Percentiles rank a stretch among this genome's conserved stretches.
Evolutionary conservation across 208 protist genomes (phyloP).

Genomic region (Acanthamoeba quina): DNA sequence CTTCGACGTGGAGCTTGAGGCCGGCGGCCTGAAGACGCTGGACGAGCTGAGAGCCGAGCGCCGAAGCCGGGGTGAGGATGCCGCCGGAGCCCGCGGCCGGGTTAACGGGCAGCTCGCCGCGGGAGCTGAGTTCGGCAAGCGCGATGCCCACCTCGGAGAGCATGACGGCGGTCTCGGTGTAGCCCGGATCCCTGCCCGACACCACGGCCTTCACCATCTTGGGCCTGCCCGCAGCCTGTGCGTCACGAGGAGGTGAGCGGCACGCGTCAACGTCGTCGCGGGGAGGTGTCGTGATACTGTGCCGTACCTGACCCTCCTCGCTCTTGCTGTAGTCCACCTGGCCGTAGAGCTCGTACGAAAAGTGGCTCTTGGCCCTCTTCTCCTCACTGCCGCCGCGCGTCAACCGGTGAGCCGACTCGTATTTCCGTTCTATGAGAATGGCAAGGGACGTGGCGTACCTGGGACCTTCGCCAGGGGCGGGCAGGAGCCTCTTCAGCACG

Average conservation of each 20-base stretch:
- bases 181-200: conserved; percentile 77
- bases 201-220: conserved; percentile 48
- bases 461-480: conserved; percentile 51
- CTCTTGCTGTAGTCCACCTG: conserved; percentile 7
- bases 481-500: conserved; percentile 18
- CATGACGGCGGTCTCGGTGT: conserved; percentile 78
- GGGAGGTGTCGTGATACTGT: neutral
- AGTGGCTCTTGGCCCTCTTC: conserved; percentile 6
- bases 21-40: conserved; percentile 52
- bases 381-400: neutral
- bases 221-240: conserved; percentile 40
- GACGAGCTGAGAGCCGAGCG: conserved; percentile 33
- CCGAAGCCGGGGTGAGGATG: conserved; percentile 68
- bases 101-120: conserved; percentile 2
- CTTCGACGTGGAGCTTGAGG: conserved; percentile 54
- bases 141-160: conserved; percentile 66
- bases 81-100: conserved; percentile 30
- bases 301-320: neutral
- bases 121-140: conserved; percentile 6
- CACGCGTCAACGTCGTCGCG: neutral
- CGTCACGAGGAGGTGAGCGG: neutral
- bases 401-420: neutral
- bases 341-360: conserved; percentile 52
- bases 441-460: neutral
- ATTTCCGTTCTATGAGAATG: neutral